A percentile compares a stretch with the other conserved stretches of the same genome.
Evolutionary conservation across 2,329 filamentous ascomycete species (phyloP).

Genomic region (Aspergillus texensis): DNA sequence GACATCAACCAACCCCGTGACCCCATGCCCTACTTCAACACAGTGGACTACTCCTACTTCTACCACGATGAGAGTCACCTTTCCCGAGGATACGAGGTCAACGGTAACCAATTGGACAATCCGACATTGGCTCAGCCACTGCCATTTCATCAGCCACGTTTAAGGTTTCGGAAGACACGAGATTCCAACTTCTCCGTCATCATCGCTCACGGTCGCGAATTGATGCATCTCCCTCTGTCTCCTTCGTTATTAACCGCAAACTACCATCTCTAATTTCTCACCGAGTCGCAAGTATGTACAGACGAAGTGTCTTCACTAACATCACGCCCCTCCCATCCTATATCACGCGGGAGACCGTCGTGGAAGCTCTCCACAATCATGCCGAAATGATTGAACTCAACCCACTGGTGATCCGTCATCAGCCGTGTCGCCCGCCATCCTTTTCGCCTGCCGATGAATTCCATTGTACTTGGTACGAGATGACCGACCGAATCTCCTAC

Average conservation of each 20-base stretch:
- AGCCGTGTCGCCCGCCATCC: slow-evolving; percentile 67
- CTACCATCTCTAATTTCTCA: background rate
- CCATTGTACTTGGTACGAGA: slow-evolving; percentile 73
- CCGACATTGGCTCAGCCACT: background rate
- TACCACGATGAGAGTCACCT: too few relatives aligned
- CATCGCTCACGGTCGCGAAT: background rate
- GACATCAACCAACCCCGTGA: too few relatives aligned
- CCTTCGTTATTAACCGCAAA: too few relatives aligned
- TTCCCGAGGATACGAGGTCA: background rate
- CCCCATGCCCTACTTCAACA: too few relatives aligned
- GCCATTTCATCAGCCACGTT: background rate
- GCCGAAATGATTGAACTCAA: slow-evolving; percentile 85
- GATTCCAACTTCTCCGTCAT: background rate
- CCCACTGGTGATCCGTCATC: slow-evolving; percentile 74
- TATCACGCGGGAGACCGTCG: slow-evolving; percentile 69
- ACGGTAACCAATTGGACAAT: background rate
- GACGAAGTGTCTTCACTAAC: slow-evolving; percentile 72
- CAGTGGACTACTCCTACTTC: too few relatives aligned
- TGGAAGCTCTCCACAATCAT: slow-evolving; percentile 77
- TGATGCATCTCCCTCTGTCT: background rate
- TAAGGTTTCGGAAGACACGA: background rate
- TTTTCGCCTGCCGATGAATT: slow-evolving; percentile 72
- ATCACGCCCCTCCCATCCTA: slow-evolving; percentile 74
- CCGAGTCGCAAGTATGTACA: slow-evolving; percentile 58
- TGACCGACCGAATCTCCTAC: slow-evolving; percentile 77